phyloP scores from a whole-genome alignment of 192 early-diverging fungal genomes.

The Coemansia sp. region DNA sequence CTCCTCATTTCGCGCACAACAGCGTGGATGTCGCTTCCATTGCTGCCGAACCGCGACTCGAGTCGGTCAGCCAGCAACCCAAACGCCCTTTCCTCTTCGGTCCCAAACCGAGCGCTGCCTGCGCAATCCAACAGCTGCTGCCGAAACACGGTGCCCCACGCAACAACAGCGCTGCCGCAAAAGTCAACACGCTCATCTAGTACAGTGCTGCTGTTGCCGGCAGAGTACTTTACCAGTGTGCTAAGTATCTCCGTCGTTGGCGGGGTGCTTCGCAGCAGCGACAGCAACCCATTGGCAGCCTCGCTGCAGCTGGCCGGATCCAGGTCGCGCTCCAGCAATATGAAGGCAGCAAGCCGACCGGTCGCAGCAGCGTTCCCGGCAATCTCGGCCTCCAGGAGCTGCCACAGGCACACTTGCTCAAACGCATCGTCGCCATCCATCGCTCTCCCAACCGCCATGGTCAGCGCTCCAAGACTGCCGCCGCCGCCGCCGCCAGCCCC shows the following conservation, averaged over 20 bases:
- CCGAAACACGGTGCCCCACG: conserved; percentile 38
- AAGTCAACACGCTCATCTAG: conserved; percentile 20
- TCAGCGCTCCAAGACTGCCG: not conserved
- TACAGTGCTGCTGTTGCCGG: not conserved
- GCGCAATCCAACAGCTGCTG: not conserved
- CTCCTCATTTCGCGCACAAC: not conserved
- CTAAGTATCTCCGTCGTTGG: conserved; percentile 15
- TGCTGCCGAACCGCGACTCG: not conserved
- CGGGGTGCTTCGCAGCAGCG: conserved; percentile 43
- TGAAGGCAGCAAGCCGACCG: conserved; percentile 7
- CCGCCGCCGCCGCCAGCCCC: not conserved
- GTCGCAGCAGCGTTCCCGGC: conserved; percentile 22
- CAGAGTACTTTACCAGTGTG: conserved; percentile 7
- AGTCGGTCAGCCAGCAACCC: conserved; percentile 14
- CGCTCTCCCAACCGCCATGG: conserved; percentile 17
- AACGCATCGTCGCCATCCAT: conserved; percentile 55
- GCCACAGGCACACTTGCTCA: conserved; percentile 64
- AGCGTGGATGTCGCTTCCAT: not conserved
- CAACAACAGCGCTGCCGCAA: conserved; percentile 28
- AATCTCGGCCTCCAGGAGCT: conserved; percentile 52
- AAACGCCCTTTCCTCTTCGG: not conserved
- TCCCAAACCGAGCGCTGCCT: not conserved
- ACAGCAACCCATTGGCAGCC: conserved; percentile 51
- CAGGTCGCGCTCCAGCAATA: conserved; percentile 14
- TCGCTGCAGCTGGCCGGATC: conserved; percentile 43